Base-by-base conservation (phyloP, 2,329 filamentous ascomycete genomes). In the Trichophyton simii region DNA sequence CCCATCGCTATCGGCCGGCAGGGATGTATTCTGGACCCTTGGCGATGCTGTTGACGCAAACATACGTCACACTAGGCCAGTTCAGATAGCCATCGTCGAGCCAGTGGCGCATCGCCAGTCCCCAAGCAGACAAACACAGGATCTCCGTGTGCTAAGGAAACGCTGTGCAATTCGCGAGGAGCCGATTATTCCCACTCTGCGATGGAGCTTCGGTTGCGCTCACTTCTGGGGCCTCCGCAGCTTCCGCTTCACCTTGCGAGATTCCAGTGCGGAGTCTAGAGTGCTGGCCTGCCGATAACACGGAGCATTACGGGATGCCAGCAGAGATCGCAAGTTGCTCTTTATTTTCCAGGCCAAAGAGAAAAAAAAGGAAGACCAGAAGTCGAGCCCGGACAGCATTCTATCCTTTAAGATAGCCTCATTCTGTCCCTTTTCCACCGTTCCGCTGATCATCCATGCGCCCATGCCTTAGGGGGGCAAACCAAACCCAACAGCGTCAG, bases 61-160 rank as follows among this genome's bases (percentile, higher is more conserved):
- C n/a, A 36, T 55, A 55, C 52, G 52, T 55, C 52, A 55, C 52
- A 55, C 52, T 55, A 55, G 31, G 11, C 52, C 31, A 31, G 52
- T 55, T 55, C 6, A 28, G 34, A 55, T 36, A 34, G 34, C 34
- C 34, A 38, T 38, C 34, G 11, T 20, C n/a, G 52, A 55, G 52
- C 8, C 34, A 28, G 52, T 55, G 52, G 52, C 52, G 52, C 52
- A 18, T 36, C 25, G 28, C 50, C 11, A 7, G 34, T 13, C 34
- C n/a, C 52, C 34, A 34, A 55, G 28, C 52, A 36, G 46, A 52
- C 52, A 38, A 38, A 55, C 52, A 55, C 20, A 31, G 22, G 50
- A 36, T 55, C 52, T 15, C 31, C 52, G 7, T 22, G 20, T 22
- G 20, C 46, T 13, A 52, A n/a, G 46, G 13, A 31, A 44, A 52